A percentile compares a stretch with the other conserved stretches of the same genome.
These are phyloP conservation scores for Rhizopogon sp. DNA, from an alignment of 768 basidiomycete genomes.

Conservation along the genomic window DNA sequence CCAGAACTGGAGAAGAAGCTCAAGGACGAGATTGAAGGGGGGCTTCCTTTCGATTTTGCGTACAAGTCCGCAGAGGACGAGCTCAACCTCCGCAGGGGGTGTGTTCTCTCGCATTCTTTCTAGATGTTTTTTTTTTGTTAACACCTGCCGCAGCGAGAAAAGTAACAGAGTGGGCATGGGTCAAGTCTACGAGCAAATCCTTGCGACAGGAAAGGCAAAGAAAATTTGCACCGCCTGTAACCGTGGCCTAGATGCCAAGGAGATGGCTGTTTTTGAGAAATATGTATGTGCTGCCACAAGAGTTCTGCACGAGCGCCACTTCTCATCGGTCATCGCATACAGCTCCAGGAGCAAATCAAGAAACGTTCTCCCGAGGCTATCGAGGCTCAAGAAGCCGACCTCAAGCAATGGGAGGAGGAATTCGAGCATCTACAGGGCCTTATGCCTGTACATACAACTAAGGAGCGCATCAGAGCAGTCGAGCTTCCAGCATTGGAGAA, in stretches of 20 bases:
- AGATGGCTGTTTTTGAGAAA: slow-evolving; percentile 60
- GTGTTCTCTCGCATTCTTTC: not conserved
- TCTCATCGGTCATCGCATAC: not conserved
- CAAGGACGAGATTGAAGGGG: slow-evolving; percentile 33
- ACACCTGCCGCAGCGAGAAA: slow-evolving; percentile 9
- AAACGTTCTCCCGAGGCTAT: slow-evolving; percentile 43
- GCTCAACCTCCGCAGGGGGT: slow-evolving; percentile 17
- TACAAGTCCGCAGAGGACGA: slow-evolving; percentile 32
- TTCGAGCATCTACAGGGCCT: slow-evolving; percentile 53
- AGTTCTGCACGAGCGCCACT: not conserved
- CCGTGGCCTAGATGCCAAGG: slow-evolving; percentile 53
- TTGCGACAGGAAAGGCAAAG: slow-evolving; percentile 54
- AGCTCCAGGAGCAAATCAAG: slow-evolving; percentile 66
- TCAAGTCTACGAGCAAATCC: slow-evolving; percentile 48
- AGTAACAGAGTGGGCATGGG: slow-evolving; percentile 30
- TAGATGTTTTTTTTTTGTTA: not conserved
- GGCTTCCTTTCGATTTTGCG: slow-evolving; percentile 39
- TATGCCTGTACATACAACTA: slow-evolving; percentile 48
- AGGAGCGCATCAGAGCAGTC: slow-evolving; percentile 46
- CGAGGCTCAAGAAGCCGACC: slow-evolving; percentile 38
- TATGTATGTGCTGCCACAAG: slow-evolving; percentile 42
- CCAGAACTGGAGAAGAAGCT: slow-evolving; percentile 47
- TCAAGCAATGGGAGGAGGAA: slow-evolving; percentile 57
- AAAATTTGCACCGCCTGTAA: slow-evolving; percentile 76
- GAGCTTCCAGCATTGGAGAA: slow-evolving; percentile 69